Evolutionary conservation across 129 eudicot species (phyloP), one percentile per base, ranked within the genome.

Genomic region (Glebionis coronaria): DNA sequence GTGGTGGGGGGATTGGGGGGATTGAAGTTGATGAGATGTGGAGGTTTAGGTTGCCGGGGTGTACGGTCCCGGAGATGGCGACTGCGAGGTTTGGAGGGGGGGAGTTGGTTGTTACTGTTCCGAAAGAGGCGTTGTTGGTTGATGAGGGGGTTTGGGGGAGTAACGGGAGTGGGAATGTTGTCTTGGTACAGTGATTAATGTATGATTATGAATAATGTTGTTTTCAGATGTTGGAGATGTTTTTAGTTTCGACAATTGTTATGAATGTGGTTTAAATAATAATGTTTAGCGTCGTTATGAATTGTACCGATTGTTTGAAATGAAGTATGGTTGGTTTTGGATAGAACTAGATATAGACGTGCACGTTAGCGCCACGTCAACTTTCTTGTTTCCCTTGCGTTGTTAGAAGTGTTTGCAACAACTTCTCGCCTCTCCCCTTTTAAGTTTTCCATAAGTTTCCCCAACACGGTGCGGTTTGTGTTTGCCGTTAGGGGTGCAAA

Each of bases 11-110:
- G 50, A 63, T 12, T 53, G 35, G 18, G 40, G 46, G 55, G 65
- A 15, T 88, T 51, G 93, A 80, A 82, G 77, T 91, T n/a, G 94
- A 85, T 60, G 42, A 35, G 9, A 51, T 83, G 68, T 91, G 97
- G 97, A 69, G 97, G 73, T 91, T 88, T 65, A 78, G 97, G 57
- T 73, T 91, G 2, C 97, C 97, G n/a, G 86, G 65, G 2, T 71
- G 67, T 12, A 91, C 97, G 5, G 64, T 49, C 38, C 96, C 96
- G 60, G 96, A 91, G 79, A 61, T 85, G 21, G 97, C 95, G 42
- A 35, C 42, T 35, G 42, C 42, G 42, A 35, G 42, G 7, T 35
- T 35, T 4, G 42, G 42, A 35, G 42, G 42, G 42, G 42, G 42
- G 42, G 42, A 35, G 42, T 35, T 35, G 42, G 42, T 35, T 35